phyloP scores from a whole-genome alignment of 2,329 filamentous ascomycete genomes.

The Sclerotinia subarctica region DNA sequence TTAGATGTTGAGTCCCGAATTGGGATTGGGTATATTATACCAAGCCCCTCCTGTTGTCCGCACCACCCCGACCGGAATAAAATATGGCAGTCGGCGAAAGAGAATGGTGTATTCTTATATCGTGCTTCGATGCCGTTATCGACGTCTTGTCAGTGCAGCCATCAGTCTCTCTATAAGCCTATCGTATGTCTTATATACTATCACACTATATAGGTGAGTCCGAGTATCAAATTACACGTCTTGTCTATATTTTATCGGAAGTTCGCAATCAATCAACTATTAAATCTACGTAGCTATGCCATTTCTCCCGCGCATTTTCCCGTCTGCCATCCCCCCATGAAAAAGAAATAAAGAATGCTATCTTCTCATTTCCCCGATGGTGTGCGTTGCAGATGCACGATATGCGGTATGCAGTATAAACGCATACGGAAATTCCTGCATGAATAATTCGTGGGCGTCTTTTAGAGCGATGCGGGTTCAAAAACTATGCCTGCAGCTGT shows the following conservation, averaged over 20 bases:
- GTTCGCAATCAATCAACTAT: neutral
- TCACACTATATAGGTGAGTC: neutral
- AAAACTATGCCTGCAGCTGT: conserved; percentile 11
- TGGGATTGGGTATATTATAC: neutral
- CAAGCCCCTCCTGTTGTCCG: conserved; percentile 6
- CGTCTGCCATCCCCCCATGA: neutral
- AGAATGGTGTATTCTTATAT: neutral
- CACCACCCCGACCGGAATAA: conserved; percentile 12
- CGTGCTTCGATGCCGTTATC: neutral
- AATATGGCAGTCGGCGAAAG: conserved; percentile 2
- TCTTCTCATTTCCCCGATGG: conserved; percentile 17
- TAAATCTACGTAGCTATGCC: neutral
- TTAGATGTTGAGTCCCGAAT: neutral
- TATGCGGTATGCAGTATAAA: conserved; percentile 2
- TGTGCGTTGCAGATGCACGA: conserved; percentile 14
- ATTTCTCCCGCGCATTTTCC: conserved; percentile 1
- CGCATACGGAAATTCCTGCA: conserved; percentile 14
- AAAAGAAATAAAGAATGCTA: conserved; percentile 1
- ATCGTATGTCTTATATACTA: neutral
- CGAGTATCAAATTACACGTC: neutral
- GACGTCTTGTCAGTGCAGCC: conserved; percentile 1
- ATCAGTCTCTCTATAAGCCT: neutral
- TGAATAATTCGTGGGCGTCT: neutral
- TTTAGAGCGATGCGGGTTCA: neutral
- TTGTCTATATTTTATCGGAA: neutral